phyloP scores from a whole-genome alignment of 371 early-diverging fungal genomes.

The Lichtheimia hyalospora region DNA sequence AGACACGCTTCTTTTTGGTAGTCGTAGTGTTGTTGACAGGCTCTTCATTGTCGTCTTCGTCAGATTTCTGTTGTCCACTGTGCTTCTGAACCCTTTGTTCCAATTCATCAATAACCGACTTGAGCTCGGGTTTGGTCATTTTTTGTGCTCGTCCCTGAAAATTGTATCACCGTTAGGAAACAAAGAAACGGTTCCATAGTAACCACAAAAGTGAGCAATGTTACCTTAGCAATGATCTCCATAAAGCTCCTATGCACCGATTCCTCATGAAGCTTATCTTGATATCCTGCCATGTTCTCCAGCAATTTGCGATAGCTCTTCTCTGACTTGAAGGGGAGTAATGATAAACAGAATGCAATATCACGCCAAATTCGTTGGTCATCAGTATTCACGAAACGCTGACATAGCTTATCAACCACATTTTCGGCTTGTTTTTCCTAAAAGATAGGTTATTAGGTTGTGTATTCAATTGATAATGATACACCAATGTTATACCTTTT shows the following conservation, averaged over 20 bases:
- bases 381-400: conserved; percentile 79
- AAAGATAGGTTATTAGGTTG: not conserved
- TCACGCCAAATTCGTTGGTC: conserved; percentile 87
- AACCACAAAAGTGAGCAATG: not conserved
- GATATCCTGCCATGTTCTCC: conserved; percentile 78
- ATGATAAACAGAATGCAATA: conserved; percentile 87
- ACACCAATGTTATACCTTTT: conserved; percentile 54
- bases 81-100: conserved; percentile 57
- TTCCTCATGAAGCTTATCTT: conserved; percentile 86
- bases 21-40: not conserved
- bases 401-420: conserved; percentile 93
- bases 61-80: conserved; percentile 21
- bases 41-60: not conserved
- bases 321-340: conserved; percentile 85
- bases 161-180: too few relatives aligned
- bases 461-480: not conserved
- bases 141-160: conserved; percentile 60
- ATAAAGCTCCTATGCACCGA: conserved; percentile 76
- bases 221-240: conserved; percentile 85
- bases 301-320: conserved; percentile 79
- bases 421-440: conserved; percentile 93
- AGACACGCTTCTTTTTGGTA: not conserved
- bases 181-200: too few relatives aligned
- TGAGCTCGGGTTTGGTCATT: conserved; percentile 70
- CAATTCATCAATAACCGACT: conserved; percentile 77